Evolutionary conservation across 345 rosid species (phyloP).

Genomic region (Brassica nigra): DNA sequence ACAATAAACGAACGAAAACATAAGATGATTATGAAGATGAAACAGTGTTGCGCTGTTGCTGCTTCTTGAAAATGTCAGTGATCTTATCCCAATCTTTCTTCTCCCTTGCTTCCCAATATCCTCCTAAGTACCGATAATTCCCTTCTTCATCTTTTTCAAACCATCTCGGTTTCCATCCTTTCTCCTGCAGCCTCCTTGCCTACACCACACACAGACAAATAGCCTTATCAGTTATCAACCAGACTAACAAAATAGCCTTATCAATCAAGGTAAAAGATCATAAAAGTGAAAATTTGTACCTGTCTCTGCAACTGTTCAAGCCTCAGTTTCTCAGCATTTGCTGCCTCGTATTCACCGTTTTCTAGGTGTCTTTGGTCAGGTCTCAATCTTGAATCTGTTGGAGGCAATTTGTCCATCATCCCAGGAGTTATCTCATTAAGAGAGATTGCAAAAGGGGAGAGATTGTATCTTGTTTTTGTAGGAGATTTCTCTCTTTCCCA

Average conservation of each 20-base stretch:
- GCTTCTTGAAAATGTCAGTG: slow-evolving; percentile 66
- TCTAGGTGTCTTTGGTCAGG: slow-evolving; percentile 95
- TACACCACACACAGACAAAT: slow-evolving; percentile 28
- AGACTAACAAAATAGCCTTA: background rate
- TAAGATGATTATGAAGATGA: slow-evolving; percentile 36
- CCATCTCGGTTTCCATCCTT: slow-evolving; percentile 99
- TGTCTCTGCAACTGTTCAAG: slow-evolving; percentile 97
- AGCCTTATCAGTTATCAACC: background rate
- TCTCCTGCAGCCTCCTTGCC: slow-evolving; percentile 98
- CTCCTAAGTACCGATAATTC: slow-evolving; percentile 76
- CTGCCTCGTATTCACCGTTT: slow-evolving; percentile 92
- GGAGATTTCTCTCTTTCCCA: slow-evolving; percentile 84
- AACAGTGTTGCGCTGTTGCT: slow-evolving; percentile 46
- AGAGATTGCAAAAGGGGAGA: slow-evolving; percentile 87
- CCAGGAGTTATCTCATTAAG: slow-evolving; percentile 87
- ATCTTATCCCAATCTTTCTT: slow-evolving; percentile 68
- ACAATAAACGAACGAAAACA: slow-evolving; percentile 1
- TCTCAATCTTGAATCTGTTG: slow-evolving; percentile 95
- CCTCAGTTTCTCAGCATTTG: slow-evolving; percentile 92
- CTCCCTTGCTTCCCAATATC: slow-evolving; percentile 94
- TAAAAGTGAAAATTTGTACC: slow-evolving; percentile 45
- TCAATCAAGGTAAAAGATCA: background rate
- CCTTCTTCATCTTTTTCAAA: slow-evolving; percentile 83
- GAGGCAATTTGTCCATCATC: slow-evolving; percentile 76
- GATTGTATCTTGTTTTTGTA: slow-evolving; percentile 92